Base-by-base conservation (phyloP, 2,329 filamentous ascomycete genomes). In the Paecilomyces sp. region DNA sequence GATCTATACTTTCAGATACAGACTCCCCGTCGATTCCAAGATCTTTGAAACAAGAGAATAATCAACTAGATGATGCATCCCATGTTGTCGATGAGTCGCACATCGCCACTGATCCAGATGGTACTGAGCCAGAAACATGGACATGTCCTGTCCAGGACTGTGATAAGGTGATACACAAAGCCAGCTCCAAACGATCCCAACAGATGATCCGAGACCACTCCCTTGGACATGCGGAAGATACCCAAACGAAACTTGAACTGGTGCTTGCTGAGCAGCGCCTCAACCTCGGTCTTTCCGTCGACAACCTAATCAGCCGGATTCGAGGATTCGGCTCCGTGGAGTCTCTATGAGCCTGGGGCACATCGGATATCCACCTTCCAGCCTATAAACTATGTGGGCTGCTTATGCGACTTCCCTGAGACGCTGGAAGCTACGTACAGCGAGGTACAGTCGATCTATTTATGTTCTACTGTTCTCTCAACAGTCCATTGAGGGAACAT, bases 201-300 rank as follows among this genome's bases (percentile, higher is more conserved):
- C 68, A 72, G 33, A 60, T 69, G 51, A 70, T 74, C 24, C 58
- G 66, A n/a, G 70, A 72, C 34, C 72, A 75, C 58, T 68, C 68
- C 7, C 56, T 73, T 2, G 68, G 65, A 8, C 72, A 74, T 62
- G 72, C 71, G 0, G 68, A 73, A 52, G 72, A 74, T 57, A 73
- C 71, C 0, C 70, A 74, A 55, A 66, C 69, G 12, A 74, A 73
- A 57, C 56, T 75, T 2, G 70, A 73, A 55, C 65, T 75, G 8
- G 73, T 75, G 11, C 65, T 73, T 66, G 66, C 72, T 0, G 73
- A 75, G 54, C 69, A 74, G 53, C 66, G 66, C 30, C 66, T 73
- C 3, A 75, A 74, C 59, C 60, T 73, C 31, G 68, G 68, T 56
- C 58, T 68, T 2, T 67, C 67, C 8, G 71, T 75, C n/a, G 68